phyloP scores from a whole-genome alignment of 805 yeast species.

The Metschnikowia hibisci region DNA sequence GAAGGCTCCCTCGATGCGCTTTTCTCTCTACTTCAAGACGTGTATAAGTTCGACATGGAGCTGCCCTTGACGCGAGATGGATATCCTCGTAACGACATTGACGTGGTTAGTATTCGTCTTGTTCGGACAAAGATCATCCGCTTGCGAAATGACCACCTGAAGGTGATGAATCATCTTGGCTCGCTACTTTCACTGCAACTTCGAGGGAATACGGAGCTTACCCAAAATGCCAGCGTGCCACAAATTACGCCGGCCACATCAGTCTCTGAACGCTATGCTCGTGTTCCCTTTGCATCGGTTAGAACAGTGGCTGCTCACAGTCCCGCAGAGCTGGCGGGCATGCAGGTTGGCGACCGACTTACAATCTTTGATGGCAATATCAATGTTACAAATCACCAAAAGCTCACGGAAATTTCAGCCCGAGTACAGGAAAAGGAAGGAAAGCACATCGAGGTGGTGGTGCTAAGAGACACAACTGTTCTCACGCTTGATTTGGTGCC shows the following conservation, averaged over 20 bases:
- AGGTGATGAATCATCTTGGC: constrained; percentile 46
- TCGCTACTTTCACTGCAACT: constrained; percentile 45
- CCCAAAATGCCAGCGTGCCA: not conserved
- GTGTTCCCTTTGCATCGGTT: constrained; percentile 52
- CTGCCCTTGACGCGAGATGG: constrained; percentile 76
- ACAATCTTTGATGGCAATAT: constrained; percentile 48
- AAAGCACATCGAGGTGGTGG: constrained; percentile 22
- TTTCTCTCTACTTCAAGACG: constrained; percentile 38
- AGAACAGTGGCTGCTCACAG: constrained; percentile 46
- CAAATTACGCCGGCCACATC: not conserved
- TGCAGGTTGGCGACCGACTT: constrained; percentile 52
- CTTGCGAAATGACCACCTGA: constrained; percentile 63
- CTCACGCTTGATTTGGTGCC: constrained; percentile 37
- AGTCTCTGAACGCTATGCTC: not conserved
- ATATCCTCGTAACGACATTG: constrained; percentile 80
- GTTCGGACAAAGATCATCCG: constrained; percentile 62
- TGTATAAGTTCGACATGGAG: constrained; percentile 55
- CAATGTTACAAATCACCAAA: constrained; percentile 53
- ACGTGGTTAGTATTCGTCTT: constrained; percentile 62
- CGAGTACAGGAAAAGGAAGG: constrained; percentile 40
- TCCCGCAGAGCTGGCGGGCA: constrained; percentile 56
- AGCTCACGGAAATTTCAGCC: constrained; percentile 41
- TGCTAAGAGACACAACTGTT: constrained; percentile 29
- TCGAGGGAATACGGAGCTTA: constrained; percentile 2
- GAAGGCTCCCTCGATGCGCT: constrained; percentile 38